These are phyloP conservation scores for Pezicula neosporulosa DNA, from an alignment of 2,329 filamentous ascomycete genomes.

Conservation along the genomic window DNA sequence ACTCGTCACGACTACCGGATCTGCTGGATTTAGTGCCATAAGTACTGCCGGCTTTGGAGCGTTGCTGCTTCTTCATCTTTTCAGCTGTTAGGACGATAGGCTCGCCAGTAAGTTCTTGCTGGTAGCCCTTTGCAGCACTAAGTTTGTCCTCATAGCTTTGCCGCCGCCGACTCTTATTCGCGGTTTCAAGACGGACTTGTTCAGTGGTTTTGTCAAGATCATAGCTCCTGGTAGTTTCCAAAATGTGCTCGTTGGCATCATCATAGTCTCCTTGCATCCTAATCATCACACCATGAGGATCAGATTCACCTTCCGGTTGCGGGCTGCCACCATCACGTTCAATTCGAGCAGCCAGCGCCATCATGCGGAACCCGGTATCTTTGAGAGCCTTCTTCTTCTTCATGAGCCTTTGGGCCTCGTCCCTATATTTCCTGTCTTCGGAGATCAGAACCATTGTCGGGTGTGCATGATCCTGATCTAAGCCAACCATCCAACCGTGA, in stretches of 20 bases:
- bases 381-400: background rate
- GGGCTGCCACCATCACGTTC: background rate
- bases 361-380: background rate
- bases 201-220: conserved; percentile 50
- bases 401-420: background rate
- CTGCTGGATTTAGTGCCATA: conserved; percentile 56
- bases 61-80: conserved; percentile 41
- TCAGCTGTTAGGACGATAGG: conserved; percentile 52
- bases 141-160: conserved; percentile 39
- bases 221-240: conserved; percentile 39
- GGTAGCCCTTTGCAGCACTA: conserved; percentile 41
- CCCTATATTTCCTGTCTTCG: background rate
- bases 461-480: background rate
- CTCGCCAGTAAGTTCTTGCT: conserved; percentile 46
- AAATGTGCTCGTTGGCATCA: background rate
- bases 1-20: conserved; percentile 53
- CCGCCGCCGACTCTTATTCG: conserved; percentile 21
- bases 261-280: too few relatives aligned
- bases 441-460: background rate
- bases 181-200: conserved; percentile 17
- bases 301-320: background rate
- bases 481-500: background rate
- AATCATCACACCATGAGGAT: too few relatives aligned
- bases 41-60: conserved; percentile 42
- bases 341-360: background rate